phyloP scores from a whole-genome alignment of 768 basidiomycete genomes.

The Dictyophora rubrovolvata region DNA sequence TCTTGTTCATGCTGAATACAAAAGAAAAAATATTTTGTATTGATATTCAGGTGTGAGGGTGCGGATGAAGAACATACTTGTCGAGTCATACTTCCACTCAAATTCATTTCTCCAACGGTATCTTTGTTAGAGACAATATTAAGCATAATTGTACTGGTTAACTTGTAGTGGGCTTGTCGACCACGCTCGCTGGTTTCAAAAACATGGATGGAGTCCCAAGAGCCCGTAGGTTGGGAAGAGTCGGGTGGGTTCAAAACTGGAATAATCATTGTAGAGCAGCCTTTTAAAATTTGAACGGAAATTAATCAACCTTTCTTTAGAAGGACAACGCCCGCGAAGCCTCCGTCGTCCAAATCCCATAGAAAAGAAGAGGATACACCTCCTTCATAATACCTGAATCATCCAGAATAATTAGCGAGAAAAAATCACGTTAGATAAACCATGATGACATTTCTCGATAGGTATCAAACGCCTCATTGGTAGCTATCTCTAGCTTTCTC shows the following conservation, averaged over 20 bases:
- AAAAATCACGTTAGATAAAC: background rate
- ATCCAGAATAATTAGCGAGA: background rate
- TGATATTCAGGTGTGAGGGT: background rate
- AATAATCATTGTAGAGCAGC: background rate
- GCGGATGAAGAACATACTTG: conserved; percentile 47
- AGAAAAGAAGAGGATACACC: conserved; percentile 94
- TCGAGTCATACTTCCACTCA: conserved; percentile 96
- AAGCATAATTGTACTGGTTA: conserved; percentile 96
- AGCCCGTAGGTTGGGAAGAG: conserved; percentile 59
- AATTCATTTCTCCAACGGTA: conserved; percentile 58
- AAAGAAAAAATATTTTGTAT: background rate
- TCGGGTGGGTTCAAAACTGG: conserved; percentile 53
- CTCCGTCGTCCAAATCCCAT: conserved; percentile 95
- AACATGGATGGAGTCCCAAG: conserved; percentile 98
- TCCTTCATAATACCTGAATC: conserved; percentile 86
- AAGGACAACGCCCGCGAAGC: conserved; percentile 93
- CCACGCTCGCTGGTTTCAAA: conserved; percentile 92
- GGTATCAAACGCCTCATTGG: conserved; percentile 95
- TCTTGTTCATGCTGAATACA: conserved; percentile 69
- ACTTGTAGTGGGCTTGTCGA: conserved; percentile 89
- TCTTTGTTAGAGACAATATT: conserved; percentile 53
- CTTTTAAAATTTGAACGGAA: background rate
- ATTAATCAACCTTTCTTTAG: conserved; percentile 75
- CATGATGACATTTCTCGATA: conserved; percentile 81
- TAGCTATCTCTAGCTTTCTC: conserved; percentile 82